phyloP scores from a whole-genome alignment of 2,329 filamentous ascomycete genomes.

The Macroventuria anomochaeta region DNA sequence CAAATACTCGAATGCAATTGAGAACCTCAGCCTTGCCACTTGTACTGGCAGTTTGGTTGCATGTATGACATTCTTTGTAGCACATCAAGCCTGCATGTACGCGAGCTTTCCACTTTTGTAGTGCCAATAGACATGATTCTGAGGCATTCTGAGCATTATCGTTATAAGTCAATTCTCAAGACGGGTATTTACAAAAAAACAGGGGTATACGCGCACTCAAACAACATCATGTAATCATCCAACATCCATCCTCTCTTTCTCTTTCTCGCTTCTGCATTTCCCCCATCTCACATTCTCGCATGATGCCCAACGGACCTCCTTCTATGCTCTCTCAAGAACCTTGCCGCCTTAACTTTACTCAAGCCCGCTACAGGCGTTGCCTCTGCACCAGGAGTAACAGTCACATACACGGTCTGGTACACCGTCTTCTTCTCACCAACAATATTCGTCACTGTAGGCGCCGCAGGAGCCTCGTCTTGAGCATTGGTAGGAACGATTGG shows the following conservation, averaged over 20 bases:
- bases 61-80: no score
- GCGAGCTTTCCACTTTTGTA: no score
- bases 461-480: conserved; percentile 12
- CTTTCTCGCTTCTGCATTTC: no score
- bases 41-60: no score
- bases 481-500: conserved; percentile 1
- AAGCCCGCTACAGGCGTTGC: conserved; percentile 18
- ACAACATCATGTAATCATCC: conserved; percentile 6
- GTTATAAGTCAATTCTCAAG: no score
- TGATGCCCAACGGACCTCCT: conserved; percentile 24
- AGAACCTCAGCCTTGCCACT: no score
- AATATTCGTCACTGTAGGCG: conserved; percentile 8
- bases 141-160: no score
- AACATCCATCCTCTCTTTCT: background rate
- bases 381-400: conserved; percentile 17
- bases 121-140: no score
- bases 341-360: conserved; percentile 20
- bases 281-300: conserved; percentile 11
- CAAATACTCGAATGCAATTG: no score
- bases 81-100: no score
- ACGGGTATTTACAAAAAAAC: conserved; percentile 20
- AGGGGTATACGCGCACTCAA: conserved; percentile 21
- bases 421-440: conserved; percentile 18
- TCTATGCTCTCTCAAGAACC: conserved; percentile 26
- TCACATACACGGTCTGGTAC: conserved; percentile 25